Percentiles rank a stretch among this genome's conserved stretches.
Conservation (phyloP, 345 rosid species). For the Nasturtium officinale region DNA sequence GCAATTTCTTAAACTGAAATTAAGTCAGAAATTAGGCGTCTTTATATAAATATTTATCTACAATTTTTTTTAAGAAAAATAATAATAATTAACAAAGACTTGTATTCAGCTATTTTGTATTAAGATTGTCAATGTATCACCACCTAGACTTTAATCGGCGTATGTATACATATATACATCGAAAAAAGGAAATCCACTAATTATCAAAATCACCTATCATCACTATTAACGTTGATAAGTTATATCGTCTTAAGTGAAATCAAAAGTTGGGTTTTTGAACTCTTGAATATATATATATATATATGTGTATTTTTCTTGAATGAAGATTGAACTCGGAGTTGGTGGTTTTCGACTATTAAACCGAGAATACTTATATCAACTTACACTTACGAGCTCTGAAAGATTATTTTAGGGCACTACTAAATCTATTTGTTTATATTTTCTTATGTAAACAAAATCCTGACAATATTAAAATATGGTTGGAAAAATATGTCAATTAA, state of each 20-base stretch:
- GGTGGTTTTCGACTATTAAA: not conserved
- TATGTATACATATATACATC: too few relatives aligned
- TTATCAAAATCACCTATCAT: not conserved
- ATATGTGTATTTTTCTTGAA: too few relatives aligned
- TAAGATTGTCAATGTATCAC: not conserved
- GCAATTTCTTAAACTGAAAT: not conserved
- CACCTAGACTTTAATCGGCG: not conserved
- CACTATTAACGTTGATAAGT: not conserved
- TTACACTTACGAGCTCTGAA: not conserved
- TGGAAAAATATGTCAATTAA: slow-evolving; percentile 13
- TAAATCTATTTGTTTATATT: slow-evolving; percentile 26
- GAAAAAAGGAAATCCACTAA: too few relatives aligned
- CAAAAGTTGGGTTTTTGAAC: not conserved
- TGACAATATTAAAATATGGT: not conserved
- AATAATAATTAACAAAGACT: not conserved
- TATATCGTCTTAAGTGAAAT: not conserved
- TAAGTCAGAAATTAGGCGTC: not conserved
- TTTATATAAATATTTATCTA: not conserved
- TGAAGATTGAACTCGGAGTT: not conserved
- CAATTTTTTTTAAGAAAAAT: not conserved
- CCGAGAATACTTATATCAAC: not conserved
- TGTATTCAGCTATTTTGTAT: not conserved
- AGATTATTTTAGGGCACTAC: slow-evolving; percentile 6
- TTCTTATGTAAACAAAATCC: slow-evolving; percentile 12
- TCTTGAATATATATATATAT: not conserved